Evolutionary conservation across 495 filamentous ascomycete genomes (phyloP).

Genomic region (Podospora anserina): DNA sequence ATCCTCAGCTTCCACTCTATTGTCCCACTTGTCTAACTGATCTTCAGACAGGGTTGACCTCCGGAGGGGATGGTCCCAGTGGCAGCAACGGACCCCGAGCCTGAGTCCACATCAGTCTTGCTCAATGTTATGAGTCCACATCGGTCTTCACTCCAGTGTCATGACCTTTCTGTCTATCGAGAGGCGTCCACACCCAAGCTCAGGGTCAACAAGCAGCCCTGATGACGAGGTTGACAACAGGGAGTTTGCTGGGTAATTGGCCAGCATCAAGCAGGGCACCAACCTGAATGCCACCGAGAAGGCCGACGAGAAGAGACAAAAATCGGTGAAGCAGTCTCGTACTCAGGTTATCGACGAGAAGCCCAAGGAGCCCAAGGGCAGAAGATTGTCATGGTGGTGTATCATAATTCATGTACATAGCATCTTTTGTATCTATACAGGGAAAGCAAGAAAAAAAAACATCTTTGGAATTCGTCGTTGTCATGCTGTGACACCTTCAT

Average conservation of each 20-base stretch:
- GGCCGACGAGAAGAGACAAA: constrained; percentile 58
- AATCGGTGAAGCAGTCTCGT: constrained; percentile 55
- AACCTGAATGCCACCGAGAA: constrained; percentile 54
- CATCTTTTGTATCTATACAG: too few relatives aligned
- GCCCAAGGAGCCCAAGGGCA: too few relatives aligned
- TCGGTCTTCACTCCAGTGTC: too few relatives aligned
- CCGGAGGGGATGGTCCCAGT: neutral
- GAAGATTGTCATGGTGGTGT: too few relatives aligned
- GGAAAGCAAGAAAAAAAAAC: too few relatives aligned
- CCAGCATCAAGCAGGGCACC: constrained; percentile 62
- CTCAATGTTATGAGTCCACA: too few relatives aligned
- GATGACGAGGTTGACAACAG: constrained; percentile 62
- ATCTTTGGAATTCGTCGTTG: too few relatives aligned
- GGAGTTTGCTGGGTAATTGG: constrained; percentile 70
- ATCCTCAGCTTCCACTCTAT: neutral
- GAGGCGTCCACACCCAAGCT: too few relatives aligned
- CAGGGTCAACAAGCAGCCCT: constrained; percentile 24
- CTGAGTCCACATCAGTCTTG: neutral
- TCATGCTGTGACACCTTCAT: too few relatives aligned
- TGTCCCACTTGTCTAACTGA: neutral
- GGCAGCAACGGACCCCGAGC: neutral
- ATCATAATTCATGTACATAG: too few relatives aligned
- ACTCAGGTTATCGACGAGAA: constrained; percentile 41
- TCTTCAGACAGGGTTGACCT: neutral
- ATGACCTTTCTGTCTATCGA: too few relatives aligned